phyloP scores from a whole-genome alignment of 192 early-diverging fungal species.

The Coemansia sp. region DNA sequence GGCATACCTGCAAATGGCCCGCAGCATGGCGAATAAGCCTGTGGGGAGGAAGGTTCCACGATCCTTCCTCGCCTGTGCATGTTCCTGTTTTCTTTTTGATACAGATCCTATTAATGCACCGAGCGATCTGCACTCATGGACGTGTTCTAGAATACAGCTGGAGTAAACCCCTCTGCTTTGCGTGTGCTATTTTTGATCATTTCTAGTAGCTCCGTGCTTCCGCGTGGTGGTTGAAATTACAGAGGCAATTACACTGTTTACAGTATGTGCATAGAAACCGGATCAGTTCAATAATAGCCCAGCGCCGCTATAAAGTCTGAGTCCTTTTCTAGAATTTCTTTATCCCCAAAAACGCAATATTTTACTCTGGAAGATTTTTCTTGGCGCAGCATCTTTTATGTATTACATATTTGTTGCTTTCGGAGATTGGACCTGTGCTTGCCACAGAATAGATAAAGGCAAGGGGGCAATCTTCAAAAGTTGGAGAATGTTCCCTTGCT shows the following conservation, averaged over 20 bases:
- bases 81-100: no score
- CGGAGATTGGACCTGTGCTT: not conserved
- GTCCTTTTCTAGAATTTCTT: no score
- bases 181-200: not conserved
- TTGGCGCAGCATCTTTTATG: not conserved
- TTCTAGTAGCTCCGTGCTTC: not conserved
- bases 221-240: not conserved
- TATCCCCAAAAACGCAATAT: no score
- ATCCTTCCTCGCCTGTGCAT: no score
- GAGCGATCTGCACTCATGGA: not conserved
- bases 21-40: no score
- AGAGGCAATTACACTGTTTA: not conserved
- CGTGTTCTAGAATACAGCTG: not conserved
- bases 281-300: no score
- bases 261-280: not conserved
- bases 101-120: not conserved
- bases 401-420: not conserved
- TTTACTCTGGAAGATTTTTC: no score
- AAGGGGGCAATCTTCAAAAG: not conserved
- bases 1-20: not conserved
- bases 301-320: no score
- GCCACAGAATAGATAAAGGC: not conserved
- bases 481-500: not conserved
- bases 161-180: not conserved
- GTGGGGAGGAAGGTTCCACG: no score